phyloP scores from a whole-genome alignment of 805 yeast genomes.

The Yarrowia sp. region DNA sequence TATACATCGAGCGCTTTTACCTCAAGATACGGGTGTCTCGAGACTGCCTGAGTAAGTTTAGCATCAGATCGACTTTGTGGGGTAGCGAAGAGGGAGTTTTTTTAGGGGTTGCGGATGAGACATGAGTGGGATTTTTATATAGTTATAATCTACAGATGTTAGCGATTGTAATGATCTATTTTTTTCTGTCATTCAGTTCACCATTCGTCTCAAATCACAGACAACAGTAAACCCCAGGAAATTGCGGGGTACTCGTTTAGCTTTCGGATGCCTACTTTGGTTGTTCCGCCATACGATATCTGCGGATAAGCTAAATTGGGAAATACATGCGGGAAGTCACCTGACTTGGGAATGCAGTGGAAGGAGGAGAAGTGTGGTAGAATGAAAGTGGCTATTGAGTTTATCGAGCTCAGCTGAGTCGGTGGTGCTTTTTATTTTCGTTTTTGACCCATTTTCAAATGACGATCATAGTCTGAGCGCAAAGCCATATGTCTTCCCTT shows the following conservation, averaged over 20 bases:
- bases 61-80: not conserved
- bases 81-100: not conserved
- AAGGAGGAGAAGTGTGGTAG: too few relatives aligned
- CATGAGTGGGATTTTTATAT: not conserved
- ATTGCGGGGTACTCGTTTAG: slow-evolving; percentile 4
- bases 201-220: too few relatives aligned
- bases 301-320: slow-evolving; percentile 17
- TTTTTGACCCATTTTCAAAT: too few relatives aligned
- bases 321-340: slow-evolving; percentile 3
- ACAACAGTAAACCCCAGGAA: too few relatives aligned
- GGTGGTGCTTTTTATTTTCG: not conserved
- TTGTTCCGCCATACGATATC: not conserved
- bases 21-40: not conserved
- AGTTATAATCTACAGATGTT: not conserved
- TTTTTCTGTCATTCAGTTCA: not conserved
- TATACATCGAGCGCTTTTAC: not conserved
- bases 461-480: too few relatives aligned
- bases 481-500: too few relatives aligned
- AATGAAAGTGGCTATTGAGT: too few relatives aligned
- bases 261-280: slow-evolving; percentile 10
- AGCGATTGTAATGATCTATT: not conserved
- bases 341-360: not conserved
- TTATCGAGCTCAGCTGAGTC: too few relatives aligned
- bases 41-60: not conserved
- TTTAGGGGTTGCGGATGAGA: not conserved